Evolutionary conservation across 495 filamentous ascomycete genomes (phyloP), one percentile per base, ranked within the genome.

Genomic region (Talaromyces proteolyticus): DNA sequence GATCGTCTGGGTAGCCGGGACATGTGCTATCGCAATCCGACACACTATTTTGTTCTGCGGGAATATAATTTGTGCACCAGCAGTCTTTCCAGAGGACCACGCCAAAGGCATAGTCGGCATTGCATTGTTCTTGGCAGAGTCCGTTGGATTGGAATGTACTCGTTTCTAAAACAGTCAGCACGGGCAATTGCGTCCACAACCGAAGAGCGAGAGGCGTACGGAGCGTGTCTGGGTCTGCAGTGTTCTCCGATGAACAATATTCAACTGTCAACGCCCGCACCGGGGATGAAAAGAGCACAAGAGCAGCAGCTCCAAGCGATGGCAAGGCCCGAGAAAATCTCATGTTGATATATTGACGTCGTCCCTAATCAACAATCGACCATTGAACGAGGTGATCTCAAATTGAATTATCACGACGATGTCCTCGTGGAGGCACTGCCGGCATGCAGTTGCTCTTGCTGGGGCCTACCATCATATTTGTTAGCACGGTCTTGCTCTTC

Each of bases 11-110:
- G 58, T 80, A 91, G 17, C 87, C 87, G 21, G 87, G 86, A 56
- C 87, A 91, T 4, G 49, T 42, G 6, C 67, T 57, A 51, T 69
- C 69, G 64, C 87, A 91, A 14, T 78, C 63, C 17, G 63, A 57
- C 34, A 64, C 19, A 58, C 64, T 56, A 52, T 63, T 63, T 20
- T 70, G 68, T 16, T 69, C 56, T 12, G 57, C 70, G 0, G 87
- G 88, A 11, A 69, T 72, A 53, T 84, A 84, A 55, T 91, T 80
- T 2, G 85, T 84, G 63, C 87, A 91, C 87, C 87, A 91, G 66
- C 87, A 91, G 25, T 66, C 62, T 18, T 79, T 67, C 17, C 68
- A 73, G 56, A 85, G 82, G 16, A 90, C 54, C 25, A 91, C 62
- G 14, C 76, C 88, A 58, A 88, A 85, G 8, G 86, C 87, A 60